These are phyloP conservation scores for Emmonsia crescens DNA, from an alignment of 2,329 filamentous ascomycete species.

Conservation along the genomic window DNA sequence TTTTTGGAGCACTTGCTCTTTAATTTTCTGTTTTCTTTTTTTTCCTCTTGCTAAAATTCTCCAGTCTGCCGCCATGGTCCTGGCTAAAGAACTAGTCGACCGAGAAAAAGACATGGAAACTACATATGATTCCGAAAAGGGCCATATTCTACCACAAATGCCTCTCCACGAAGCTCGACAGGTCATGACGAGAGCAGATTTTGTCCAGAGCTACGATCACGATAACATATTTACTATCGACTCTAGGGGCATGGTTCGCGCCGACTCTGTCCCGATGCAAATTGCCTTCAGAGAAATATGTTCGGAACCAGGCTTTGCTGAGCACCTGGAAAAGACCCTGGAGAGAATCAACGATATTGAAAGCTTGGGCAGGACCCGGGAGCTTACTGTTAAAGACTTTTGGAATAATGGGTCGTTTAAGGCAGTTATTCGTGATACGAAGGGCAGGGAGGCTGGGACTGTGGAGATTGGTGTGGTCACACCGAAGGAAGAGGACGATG, in stretches of 20 bases:
- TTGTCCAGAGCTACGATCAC: slow-evolving; percentile 84
- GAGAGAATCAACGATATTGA: slow-evolving; percentile 87
- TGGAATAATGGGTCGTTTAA: slow-evolving; percentile 74
- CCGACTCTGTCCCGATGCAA: slow-evolving; percentile 94
- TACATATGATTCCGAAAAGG: slow-evolving; percentile 54
- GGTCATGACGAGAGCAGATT: slow-evolving; percentile 93
- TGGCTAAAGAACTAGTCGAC: slow-evolving; percentile 85
- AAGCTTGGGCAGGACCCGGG: slow-evolving; percentile 81
- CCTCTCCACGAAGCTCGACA: slow-evolving; percentile 74
- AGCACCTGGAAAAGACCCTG: slow-evolving; percentile 71
- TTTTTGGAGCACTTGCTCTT: neutral
- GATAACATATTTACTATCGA: slow-evolving; percentile 95
- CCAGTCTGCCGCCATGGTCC: slow-evolving; percentile 80
- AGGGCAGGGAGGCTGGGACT: slow-evolving; percentile 37
- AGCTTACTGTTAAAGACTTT: slow-evolving; percentile 89
- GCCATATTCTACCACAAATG: slow-evolving; percentile 69
- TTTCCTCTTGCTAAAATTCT: slow-evolving; percentile 11
- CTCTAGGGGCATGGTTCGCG: slow-evolving; percentile 71
- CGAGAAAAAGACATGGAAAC: slow-evolving; percentile 53
- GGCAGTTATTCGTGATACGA: slow-evolving; percentile 42
- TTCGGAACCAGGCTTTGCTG: slow-evolving; percentile 61
- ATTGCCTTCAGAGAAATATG: slow-evolving; percentile 82
- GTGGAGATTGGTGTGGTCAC: slow-evolving; percentile 38
- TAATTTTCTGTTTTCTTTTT: neutral
- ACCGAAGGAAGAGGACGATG: slow-evolving; percentile 24